phyloP scores from a whole-genome alignment of 352 stramenopile genomes.

The Phytophthora hibernalis region DNA sequence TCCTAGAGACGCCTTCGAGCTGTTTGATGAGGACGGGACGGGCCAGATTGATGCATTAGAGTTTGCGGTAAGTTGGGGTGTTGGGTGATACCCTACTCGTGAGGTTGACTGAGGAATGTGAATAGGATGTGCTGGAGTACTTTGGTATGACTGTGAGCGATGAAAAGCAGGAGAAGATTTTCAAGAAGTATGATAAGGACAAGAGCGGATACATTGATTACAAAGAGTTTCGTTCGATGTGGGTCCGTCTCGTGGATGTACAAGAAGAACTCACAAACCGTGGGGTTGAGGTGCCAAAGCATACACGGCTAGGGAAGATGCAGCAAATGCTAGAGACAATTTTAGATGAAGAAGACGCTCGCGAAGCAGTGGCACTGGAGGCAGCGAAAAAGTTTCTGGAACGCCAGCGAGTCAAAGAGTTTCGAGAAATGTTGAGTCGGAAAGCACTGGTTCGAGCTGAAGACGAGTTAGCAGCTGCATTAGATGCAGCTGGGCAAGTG shows the following conservation, averaged over 20 bases:
- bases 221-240: constrained; percentile 94
- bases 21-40: constrained; percentile 91
- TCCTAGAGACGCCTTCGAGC: constrained; percentile 91
- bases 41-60: constrained; percentile 94
- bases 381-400: constrained; percentile 79
- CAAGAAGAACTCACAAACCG: constrained; percentile 87
- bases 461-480: constrained; percentile 81
- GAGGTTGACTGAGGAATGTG: background rate
- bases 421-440: constrained; percentile 43
- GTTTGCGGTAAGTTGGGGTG: constrained; percentile 75
- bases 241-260: constrained; percentile 83
- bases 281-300: constrained; percentile 90
- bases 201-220: constrained; percentile 94
- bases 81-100: background rate
- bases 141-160: constrained; percentile 90
- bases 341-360: constrained; percentile 91
- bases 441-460: constrained; percentile 76
- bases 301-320: constrained; percentile 80
- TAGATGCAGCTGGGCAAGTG: constrained; percentile 93
- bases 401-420: constrained; percentile 81
- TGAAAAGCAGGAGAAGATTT: constrained; percentile 92
- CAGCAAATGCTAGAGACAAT: constrained; percentile 87
- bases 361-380: constrained; percentile 78
- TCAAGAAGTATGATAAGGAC: constrained; percentile 94
- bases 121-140: constrained; percentile 92